Conservation (phyloP, 257 asterid species). For the Avicennia marina region DNA sequence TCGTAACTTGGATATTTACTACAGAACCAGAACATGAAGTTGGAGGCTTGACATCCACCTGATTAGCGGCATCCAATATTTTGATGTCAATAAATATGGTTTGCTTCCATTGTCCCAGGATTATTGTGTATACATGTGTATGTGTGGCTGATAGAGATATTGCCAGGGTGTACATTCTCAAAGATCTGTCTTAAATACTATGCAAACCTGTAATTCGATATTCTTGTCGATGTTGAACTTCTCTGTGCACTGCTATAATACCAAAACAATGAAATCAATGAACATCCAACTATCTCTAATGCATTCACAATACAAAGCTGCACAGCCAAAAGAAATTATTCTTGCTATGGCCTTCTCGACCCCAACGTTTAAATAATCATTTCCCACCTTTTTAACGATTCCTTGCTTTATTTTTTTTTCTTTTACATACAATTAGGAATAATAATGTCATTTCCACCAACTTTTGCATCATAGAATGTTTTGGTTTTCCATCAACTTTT, state of each 20-base stretch:
- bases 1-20: slow-evolving; percentile 56
- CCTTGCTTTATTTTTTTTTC: background rate
- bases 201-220: slow-evolving; percentile 74
- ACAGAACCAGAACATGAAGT: slow-evolving; percentile 42
- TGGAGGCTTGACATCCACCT: slow-evolving; percentile 76
- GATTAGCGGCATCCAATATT: slow-evolving; percentile 29
- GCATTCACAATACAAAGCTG: slow-evolving; percentile 15
- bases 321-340: slow-evolving; percentile 1
- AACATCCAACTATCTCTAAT: slow-evolving; percentile 6
- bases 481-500: background rate
- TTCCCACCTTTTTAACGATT: too few species aligned
- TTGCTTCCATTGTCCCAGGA: slow-evolving; percentile 7
- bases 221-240: slow-evolving; percentile 76
- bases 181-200: background rate
- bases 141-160: background rate
- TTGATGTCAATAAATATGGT: slow-evolving; percentile 13
- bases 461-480: background rate
- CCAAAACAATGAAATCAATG: slow-evolving; percentile 11
- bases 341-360: slow-evolving; percentile 4
- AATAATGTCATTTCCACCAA: background rate
- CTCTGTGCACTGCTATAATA: slow-evolving; percentile 46
- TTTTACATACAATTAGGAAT: background rate
- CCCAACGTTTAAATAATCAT: background rate
- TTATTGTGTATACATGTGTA: background rate
- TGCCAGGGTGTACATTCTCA: slow-evolving; percentile 11